phyloP scores from a whole-genome alignment of 805 yeast genomes.

The Wickerhamiella domercqiae region DNA sequence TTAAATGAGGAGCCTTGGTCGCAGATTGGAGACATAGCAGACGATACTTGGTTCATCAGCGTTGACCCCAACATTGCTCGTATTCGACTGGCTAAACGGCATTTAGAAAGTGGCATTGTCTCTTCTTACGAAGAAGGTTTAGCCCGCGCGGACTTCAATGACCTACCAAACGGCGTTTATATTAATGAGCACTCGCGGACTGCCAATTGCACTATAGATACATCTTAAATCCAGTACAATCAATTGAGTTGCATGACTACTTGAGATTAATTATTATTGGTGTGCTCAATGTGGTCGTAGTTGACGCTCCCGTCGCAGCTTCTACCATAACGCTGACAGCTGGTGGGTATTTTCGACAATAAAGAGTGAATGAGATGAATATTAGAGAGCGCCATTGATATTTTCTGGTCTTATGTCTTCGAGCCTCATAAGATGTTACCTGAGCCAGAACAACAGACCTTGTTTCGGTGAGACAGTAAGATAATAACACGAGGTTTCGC shows the following conservation, averaged over 20 bases:
- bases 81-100: constrained; percentile 50
- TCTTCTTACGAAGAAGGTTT: constrained; percentile 22
- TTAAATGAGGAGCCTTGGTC: constrained; percentile 47
- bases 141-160: constrained; percentile 32
- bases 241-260: neutral
- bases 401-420: too few relatives aligned
- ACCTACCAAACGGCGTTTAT: constrained; percentile 44
- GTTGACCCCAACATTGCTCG: constrained; percentile 33
- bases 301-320: too few relatives aligned
- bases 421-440: too few relatives aligned
- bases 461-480: neutral
- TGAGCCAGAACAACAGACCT: neutral
- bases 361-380: too few relatives aligned
- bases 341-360: too few relatives aligned
- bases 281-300: constrained; percentile 11
- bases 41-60: constrained; percentile 32
- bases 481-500: too few relatives aligned
- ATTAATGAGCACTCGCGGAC: constrained; percentile 20
- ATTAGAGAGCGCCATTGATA: too few relatives aligned
- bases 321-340: too few relatives aligned
- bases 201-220: constrained; percentile 10
- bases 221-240: neutral
- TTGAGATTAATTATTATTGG: too few relatives aligned
- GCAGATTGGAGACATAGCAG: constrained; percentile 28
- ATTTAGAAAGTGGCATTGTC: constrained; percentile 29